Percentiles rank a stretch among this genome's conserved stretches.
phyloP scores from a whole-genome alignment of 345 rosid species.

The Xanthoceras sorbifolium region DNA sequence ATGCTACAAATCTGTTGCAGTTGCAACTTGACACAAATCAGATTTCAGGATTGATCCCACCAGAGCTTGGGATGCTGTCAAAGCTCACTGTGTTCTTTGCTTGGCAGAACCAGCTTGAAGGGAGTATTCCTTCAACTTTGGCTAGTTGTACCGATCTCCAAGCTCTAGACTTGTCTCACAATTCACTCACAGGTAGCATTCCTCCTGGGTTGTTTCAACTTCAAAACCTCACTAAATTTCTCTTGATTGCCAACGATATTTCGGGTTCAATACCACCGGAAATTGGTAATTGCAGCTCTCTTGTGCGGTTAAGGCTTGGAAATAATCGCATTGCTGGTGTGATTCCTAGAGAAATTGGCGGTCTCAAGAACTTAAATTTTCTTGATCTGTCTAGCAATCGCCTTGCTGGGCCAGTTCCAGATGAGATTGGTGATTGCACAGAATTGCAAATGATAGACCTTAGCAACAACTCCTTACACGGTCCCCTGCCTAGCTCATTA shows the following conservation, averaged over 20 bases:
- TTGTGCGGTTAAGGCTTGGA: slow-evolving; percentile 77
- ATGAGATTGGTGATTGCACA: slow-evolving; percentile 70
- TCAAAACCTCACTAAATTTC: slow-evolving; percentile 72
- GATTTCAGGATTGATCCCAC: slow-evolving; percentile 82
- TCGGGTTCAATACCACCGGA: slow-evolving; percentile 69
- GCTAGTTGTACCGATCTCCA: slow-evolving; percentile 63
- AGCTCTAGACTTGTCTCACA: slow-evolving; percentile 79
- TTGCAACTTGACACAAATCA: slow-evolving; percentile 83
- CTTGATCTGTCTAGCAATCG: slow-evolving; percentile 79
- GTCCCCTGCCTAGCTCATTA: slow-evolving; percentile 62
- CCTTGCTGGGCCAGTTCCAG: slow-evolving; percentile 65
- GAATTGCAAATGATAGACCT: slow-evolving; percentile 83
- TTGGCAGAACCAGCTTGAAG: slow-evolving; percentile 94
- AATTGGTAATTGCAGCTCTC: slow-evolving; percentile 73
- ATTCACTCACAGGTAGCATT: slow-evolving; percentile 73
- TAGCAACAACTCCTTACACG: slow-evolving; percentile 68
- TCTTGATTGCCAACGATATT: slow-evolving; percentile 70
- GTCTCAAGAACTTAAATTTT: slow-evolving; percentile 62
- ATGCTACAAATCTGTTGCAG: slow-evolving; percentile 65
- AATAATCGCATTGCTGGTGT: slow-evolving; percentile 65
- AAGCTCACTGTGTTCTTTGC: slow-evolving; percentile 72
- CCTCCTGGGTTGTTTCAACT: slow-evolving; percentile 81
- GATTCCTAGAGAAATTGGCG: slow-evolving; percentile 70
- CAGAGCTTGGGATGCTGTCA: slow-evolving; percentile 66
- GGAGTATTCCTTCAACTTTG: slow-evolving; percentile 79